Evolutionary conservation across 345 rosid genomes (phyloP).

Genomic region (Triadica sebifera): DNA sequence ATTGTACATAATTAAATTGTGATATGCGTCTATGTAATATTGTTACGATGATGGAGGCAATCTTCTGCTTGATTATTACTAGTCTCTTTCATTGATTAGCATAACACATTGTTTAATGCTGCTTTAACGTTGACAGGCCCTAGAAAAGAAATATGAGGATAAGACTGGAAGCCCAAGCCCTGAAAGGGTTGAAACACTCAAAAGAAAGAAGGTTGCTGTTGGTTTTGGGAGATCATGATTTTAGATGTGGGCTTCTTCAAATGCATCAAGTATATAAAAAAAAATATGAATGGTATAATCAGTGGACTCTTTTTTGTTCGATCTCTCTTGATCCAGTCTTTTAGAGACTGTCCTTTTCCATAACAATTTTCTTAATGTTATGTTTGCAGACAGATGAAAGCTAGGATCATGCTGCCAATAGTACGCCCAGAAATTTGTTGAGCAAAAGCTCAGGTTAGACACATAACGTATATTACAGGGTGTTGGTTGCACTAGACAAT

Average conservation of each 20-base stretch:
- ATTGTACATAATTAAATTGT: not conserved
- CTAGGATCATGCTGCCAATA: not conserved
- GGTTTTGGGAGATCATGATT: constrained; percentile 80
- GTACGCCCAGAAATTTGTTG: constrained; percentile 1
- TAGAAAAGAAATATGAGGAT: constrained; percentile 79
- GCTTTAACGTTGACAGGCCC: constrained; percentile 44
- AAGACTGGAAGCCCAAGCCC: constrained; percentile 76
- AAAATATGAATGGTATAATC: not conserved
- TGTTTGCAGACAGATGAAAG: not conserved
- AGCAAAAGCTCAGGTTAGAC: constrained; percentile 1
- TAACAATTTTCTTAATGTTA: not conserved
- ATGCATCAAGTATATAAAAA: constrained; percentile 6
- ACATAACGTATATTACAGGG: too few species aligned
- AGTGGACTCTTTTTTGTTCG: too few species aligned
- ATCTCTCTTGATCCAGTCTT: not conserved
- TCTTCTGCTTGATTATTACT: not conserved
- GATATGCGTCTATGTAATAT: not conserved
- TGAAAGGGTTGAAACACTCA: constrained; percentile 59
- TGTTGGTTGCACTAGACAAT: not conserved
- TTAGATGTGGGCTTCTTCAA: constrained; percentile 18
- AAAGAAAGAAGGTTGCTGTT: constrained; percentile 53
- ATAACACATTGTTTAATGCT: constrained; percentile 3
- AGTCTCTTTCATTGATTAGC: not conserved
- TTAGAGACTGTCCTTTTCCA: not conserved
- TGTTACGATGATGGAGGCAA: not conserved